Evolutionary conservation across 2,329 filamentous ascomycete genomes (phyloP).

Genomic region (Fusarium coffeatum): DNA sequence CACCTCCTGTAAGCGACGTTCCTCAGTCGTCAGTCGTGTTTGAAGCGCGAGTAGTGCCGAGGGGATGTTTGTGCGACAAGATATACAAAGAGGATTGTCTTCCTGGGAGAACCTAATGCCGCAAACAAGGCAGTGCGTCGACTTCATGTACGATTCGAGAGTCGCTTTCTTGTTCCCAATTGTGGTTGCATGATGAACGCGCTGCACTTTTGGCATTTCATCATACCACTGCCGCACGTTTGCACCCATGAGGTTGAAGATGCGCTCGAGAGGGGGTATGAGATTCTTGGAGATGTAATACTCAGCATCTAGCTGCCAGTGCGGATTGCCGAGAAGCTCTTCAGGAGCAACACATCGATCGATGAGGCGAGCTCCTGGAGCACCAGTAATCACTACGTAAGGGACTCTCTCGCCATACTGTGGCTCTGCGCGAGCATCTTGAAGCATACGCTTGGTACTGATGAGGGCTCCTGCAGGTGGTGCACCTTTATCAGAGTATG

Average conservation of each 20-base stretch:
- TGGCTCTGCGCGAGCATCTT: constrained; percentile 86
- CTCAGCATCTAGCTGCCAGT: constrained; percentile 87
- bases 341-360: constrained; percentile 93
- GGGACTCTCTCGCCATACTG: constrained; percentile 96
- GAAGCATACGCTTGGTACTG: constrained; percentile 85
- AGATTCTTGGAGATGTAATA: constrained; percentile 98
- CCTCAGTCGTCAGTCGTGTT: constrained; percentile 69
- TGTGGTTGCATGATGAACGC: constrained; percentile 62
- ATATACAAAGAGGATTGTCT: constrained; percentile 63
- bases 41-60: constrained; percentile 73
- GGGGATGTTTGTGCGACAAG: constrained; percentile 66
- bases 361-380: constrained; percentile 84
- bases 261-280: constrained; percentile 92
- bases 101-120: constrained; percentile 46
- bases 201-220: constrained; percentile 93
- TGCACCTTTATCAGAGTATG: constrained; percentile 79
- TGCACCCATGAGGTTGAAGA: constrained; percentile 95
- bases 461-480: constrained; percentile 90
- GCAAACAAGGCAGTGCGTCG: constrained; percentile 83
- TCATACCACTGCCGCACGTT: constrained; percentile 94
- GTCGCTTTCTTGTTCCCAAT: constrained; percentile 69
- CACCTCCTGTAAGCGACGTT: constrained; percentile 73
- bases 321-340: constrained; percentile 78
- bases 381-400: constrained; percentile 91
- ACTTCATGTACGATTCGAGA: constrained; percentile 93